Conservation (phyloP, 2,329 filamentous ascomycete genomes). For the Exophiala mesophila region DNA sequence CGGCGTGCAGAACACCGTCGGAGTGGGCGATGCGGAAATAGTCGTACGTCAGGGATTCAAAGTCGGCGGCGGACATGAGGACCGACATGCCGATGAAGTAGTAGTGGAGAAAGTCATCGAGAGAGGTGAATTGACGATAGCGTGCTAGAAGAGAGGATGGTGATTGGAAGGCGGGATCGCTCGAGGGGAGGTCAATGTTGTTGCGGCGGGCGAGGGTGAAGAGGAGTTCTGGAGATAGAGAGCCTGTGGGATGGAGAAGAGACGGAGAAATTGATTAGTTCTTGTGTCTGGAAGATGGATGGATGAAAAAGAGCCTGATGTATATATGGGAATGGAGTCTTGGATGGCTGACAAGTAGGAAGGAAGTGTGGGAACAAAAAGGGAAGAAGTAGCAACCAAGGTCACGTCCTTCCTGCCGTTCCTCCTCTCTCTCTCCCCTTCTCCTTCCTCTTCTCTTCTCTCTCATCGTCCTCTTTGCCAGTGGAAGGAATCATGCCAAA, state of each 20-base stretch:
- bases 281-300: too few relatives aligned
- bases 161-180: conserved; percentile 61
- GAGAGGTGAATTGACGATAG: conserved; percentile 63
- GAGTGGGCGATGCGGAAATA: conserved; percentile 63
- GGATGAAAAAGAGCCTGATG: too few relatives aligned
- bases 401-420: too few relatives aligned
- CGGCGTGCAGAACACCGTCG: conserved; percentile 66
- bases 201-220: conserved; percentile 66
- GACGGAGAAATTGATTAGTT: too few relatives aligned
- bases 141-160: conserved; percentile 55
- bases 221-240: conserved; percentile 63
- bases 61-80: conserved; percentile 60
- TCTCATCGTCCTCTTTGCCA: too few relatives aligned
- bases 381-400: too few relatives aligned
- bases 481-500: too few relatives aligned
- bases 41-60: conserved; percentile 65
- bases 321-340: too few relatives aligned
- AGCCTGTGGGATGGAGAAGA: conserved; percentile 31
- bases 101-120: conserved; percentile 70
- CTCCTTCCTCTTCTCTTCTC: too few relatives aligned
- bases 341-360: not conserved
- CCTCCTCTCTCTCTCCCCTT: too few relatives aligned
- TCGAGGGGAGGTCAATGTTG: conserved; percentile 54
- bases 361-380: too few relatives aligned
- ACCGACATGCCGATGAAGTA: conserved; percentile 75